Conservation (phyloP, 352 stramenopile genomes). For the Pythium graminicola region DNA sequence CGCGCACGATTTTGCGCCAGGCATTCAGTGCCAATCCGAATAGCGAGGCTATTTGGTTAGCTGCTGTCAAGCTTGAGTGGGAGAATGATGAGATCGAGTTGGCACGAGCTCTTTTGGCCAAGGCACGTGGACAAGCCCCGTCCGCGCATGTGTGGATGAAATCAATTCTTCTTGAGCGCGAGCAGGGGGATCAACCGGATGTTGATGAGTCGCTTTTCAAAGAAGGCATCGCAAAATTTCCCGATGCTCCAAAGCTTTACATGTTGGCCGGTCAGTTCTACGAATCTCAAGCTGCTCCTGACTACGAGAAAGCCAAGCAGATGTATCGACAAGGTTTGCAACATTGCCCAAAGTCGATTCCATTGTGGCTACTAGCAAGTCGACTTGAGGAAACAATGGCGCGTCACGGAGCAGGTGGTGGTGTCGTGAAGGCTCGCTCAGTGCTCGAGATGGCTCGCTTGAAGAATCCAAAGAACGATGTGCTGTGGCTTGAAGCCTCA, state of each 20-base stretch:
- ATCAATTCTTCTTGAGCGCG: conserved; percentile 94
- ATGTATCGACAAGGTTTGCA: conserved; percentile 91
- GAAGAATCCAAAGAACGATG: conserved; percentile 92
- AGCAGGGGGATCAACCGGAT: conserved; percentile 52
- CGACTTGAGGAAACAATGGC: conserved; percentile 89
- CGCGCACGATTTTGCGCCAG: conserved; percentile 91
- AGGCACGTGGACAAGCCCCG: conserved; percentile 74
- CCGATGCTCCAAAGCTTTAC: conserved; percentile 93
- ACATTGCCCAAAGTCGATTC: conserved; percentile 88
- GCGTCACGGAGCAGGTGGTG: conserved; percentile 19
- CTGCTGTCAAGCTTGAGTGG: conserved; percentile 98
- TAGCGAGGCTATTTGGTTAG: conserved; percentile 94
- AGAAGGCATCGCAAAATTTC: conserved; percentile 87
- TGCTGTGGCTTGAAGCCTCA: conserved; percentile 96
- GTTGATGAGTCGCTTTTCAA: conserved; percentile 85
- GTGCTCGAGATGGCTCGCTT: conserved; percentile 95
- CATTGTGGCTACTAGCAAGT: conserved; percentile 93
- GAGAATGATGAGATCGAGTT: conserved; percentile 96
- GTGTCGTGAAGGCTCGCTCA: conserved; percentile 94
- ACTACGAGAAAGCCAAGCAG: conserved; percentile 79
- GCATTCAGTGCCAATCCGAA: conserved; percentile 96
- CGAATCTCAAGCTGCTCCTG: conserved; percentile 41
- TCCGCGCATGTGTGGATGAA: conserved; percentile 97
- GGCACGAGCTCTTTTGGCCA: conserved; percentile 75
- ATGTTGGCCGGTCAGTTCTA: conserved; percentile 98